These are phyloP conservation scores for Cladophialophora chaetospira DNA, from an alignment of 2,329 filamentous ascomycete species.

Conservation along the genomic window DNA sequence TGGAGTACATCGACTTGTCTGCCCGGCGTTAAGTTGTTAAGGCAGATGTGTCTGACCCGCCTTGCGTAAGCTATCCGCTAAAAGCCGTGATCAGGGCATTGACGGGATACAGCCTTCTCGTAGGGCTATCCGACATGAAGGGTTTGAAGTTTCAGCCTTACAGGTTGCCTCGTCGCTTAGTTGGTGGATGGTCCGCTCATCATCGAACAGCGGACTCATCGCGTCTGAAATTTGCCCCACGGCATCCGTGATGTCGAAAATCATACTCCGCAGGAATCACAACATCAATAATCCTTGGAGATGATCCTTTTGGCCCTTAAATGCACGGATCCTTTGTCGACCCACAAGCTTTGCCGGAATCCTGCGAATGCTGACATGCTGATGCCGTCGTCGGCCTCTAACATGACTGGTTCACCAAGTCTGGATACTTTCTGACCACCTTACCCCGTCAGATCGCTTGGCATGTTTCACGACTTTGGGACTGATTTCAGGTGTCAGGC, in stretches of 20 bases:
- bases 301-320: background rate
- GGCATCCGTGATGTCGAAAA: background rate
- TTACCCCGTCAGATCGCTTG: slow-evolving; percentile 1
- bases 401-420: background rate
- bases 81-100: too few species aligned
- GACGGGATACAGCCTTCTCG: slow-evolving; percentile 5
- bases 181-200: background rate
- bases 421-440: background rate
- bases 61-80: too few species aligned
- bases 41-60: background rate
- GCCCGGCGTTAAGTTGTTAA: too few species aligned
- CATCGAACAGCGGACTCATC: background rate
- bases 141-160: slow-evolving; percentile 11
- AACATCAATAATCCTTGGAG: slow-evolving; percentile 1
- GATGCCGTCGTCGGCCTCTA: background rate
- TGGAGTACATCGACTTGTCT: too few species aligned
- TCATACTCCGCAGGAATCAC: background rate
- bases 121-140: background rate
- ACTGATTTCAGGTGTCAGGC: background rate
- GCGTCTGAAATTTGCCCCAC: background rate
- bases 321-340: background rate
- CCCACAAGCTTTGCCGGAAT: slow-evolving; percentile 6
- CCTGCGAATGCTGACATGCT: slow-evolving; percentile 22
- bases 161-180: slow-evolving; percentile 1
- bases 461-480: slow-evolving; percentile 2